Conservation (phyloP, 2,329 filamentous ascomycete genomes). For the Thielaviopsis musarum region DNA sequence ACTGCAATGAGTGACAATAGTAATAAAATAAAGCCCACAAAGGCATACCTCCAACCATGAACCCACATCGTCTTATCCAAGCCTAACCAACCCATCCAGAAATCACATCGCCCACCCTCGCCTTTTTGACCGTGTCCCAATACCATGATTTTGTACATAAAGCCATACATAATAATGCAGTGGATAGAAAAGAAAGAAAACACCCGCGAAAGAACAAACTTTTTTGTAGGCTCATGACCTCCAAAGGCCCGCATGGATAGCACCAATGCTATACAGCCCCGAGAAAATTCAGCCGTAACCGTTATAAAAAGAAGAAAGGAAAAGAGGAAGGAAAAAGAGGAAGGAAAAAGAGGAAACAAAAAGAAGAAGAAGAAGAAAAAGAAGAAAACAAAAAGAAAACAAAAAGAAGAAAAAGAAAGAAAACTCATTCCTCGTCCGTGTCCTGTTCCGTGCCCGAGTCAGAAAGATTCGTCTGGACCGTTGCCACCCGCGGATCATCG, state of each 20-base stretch:
- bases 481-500: conserved; percentile 25
- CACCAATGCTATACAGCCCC: background rate
- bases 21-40: background rate
- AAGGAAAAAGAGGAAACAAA: background rate
- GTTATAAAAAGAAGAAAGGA: background rate
- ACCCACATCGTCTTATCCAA: background rate
- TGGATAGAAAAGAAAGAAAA: background rate
- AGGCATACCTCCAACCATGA: background rate
- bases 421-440: conserved; percentile 15
- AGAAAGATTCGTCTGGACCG: conserved; percentile 26
- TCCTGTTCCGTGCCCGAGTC: background rate
- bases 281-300: background rate
- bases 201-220: background rate
- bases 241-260: background rate
- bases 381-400: conserved; percentile 10
- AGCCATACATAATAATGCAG: conserved; percentile 5
- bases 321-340: background rate
- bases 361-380: conserved; percentile 2
- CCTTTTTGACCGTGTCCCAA: background rate
- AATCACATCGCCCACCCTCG: background rate
- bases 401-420: conserved; percentile 13
- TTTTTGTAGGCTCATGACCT: background rate
- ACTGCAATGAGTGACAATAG: background rate
- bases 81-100: background rate
- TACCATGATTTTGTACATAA: conserved; percentile 5